Evolutionary conservation across 495 filamentous ascomycete species (phyloP).

Genomic region (Hamigera avellanea): DNA sequence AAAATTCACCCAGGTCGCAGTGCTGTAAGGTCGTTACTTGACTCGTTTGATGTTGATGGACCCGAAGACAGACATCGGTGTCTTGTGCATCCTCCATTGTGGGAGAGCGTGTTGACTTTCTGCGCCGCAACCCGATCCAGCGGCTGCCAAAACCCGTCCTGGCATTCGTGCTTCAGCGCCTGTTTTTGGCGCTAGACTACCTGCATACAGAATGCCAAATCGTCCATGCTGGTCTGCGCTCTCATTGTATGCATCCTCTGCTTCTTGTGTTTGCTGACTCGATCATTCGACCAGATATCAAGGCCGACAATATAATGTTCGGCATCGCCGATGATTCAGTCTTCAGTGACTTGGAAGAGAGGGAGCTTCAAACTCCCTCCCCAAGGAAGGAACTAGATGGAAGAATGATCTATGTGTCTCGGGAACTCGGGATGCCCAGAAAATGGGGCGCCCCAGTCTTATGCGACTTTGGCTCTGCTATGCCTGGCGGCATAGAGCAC

Average conservation of each 20-base stretch:
- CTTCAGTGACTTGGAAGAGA: slow-evolving; percentile 16
- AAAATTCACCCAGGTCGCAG: slow-evolving; percentile 14
- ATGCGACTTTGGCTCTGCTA: slow-evolving; percentile 19
- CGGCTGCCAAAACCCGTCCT: slow-evolving; percentile 13
- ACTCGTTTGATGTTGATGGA: slow-evolving; percentile 21
- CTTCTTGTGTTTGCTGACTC: slow-evolving; percentile 1
- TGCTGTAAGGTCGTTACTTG: slow-evolving; percentile 15
- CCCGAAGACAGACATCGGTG: slow-evolving; percentile 28
- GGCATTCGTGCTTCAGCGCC: slow-evolving; percentile 15
- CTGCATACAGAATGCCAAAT: slow-evolving; percentile 37
- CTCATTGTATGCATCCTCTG: neutral
- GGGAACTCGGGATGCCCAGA: slow-evolving; percentile 11
- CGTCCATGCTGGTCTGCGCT: slow-evolving; percentile 23
- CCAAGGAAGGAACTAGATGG: slow-evolving; percentile 20
- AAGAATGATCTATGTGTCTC: slow-evolving; percentile 16
- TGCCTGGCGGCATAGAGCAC: slow-evolving; percentile 7
- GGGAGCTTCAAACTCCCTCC: slow-evolving; percentile 16
- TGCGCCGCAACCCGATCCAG: slow-evolving; percentile 17
- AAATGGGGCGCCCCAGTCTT: slow-evolving; percentile 8
- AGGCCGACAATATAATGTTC: slow-evolving; percentile 27
- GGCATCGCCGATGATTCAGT: slow-evolving; percentile 22
- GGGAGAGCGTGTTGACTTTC: slow-evolving; percentile 25
- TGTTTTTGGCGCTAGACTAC: slow-evolving; percentile 33
- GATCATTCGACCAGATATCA: slow-evolving; percentile 17
- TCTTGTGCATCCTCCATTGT: slow-evolving; percentile 31